These are phyloP conservation scores for Paraphaeosphaeria minitans DNA, from an alignment of 2,329 filamentous ascomycete species.

Conservation along the genomic window DNA sequence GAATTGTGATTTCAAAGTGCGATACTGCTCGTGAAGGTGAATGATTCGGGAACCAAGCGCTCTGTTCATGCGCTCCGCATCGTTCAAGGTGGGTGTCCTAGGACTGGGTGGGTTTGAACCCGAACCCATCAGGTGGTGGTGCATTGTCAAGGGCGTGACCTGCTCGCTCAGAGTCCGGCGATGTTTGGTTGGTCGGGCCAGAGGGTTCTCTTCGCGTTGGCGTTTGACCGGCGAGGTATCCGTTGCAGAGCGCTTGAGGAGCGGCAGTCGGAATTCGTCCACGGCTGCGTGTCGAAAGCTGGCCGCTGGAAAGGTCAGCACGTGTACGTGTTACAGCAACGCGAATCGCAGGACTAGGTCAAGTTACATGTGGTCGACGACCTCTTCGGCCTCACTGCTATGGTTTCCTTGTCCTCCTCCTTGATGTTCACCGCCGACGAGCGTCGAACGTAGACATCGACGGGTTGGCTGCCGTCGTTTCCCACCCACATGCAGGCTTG, in stretches of 20 bases:
- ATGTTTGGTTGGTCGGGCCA: slow-evolving; percentile 21
- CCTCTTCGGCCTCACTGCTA: slow-evolving; percentile 62
- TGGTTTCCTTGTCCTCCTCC: slow-evolving; percentile 18
- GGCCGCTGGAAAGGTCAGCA: neutral
- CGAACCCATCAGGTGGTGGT: slow-evolving; percentile 10
- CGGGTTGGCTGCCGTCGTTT: slow-evolving; percentile 29
- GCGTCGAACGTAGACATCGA: slow-evolving; percentile 21
- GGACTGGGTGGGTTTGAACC: slow-evolving; percentile 23
- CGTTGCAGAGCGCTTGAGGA: slow-evolving; percentile 27
- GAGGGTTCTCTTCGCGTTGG: slow-evolving; percentile 28
- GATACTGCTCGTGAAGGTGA: slow-evolving; percentile 26
- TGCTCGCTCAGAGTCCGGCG: slow-evolving; percentile 23
- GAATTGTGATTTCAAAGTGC: neutral
- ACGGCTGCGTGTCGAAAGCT: slow-evolving; percentile 5
- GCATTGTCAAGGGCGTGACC: slow-evolving; percentile 17
- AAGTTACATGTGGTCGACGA: slow-evolving; percentile 70
- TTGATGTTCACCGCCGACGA: slow-evolving; percentile 22
- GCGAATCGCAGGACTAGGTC: neutral
- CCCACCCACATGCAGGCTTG: slow-evolving; percentile 35
- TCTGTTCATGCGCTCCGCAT: slow-evolving; percentile 25
- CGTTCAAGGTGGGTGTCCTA: slow-evolving; percentile 2
- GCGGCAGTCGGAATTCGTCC: slow-evolving; percentile 16
- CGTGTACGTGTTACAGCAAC: neutral
- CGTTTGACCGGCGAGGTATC: slow-evolving; percentile 27
- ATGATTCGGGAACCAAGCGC: slow-evolving; percentile 27